A percentile compares a stretch with the other conserved stretches of the same genome.
These are phyloP conservation scores for Moesziomyces sp. DNA, from an alignment of 1,284 basidiomycete genomes.

Conservation along the genomic window DNA sequence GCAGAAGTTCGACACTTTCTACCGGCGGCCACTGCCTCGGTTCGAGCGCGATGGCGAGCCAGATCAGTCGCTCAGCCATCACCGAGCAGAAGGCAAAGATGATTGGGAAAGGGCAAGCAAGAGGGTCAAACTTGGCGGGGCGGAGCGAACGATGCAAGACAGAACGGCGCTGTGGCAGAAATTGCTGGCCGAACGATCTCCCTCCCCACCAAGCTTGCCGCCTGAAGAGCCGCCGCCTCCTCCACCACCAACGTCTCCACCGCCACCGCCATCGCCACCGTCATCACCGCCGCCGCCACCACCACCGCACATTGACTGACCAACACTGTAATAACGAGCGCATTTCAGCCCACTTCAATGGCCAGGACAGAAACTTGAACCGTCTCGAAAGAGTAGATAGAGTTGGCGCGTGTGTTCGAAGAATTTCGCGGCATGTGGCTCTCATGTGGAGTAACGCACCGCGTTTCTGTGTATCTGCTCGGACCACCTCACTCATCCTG, in stretches of 20 bases:
- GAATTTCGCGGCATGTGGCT: no score
- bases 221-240: conserved; percentile 9
- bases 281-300: not conserved
- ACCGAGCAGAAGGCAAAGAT: not conserved
- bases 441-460: no score
- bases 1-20: conserved; percentile 22
- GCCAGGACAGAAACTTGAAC: no score
- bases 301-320: not conserved
- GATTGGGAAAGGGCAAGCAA: not conserved
- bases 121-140: not conserved
- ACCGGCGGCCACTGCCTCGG: conserved; percentile 21
- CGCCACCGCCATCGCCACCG: conserved; percentile 1
- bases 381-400: no score
- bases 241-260: conserved; percentile 9
- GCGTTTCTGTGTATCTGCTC: no score
- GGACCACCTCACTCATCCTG: not conserved
- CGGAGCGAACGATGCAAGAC: not conserved
- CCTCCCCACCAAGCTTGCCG: conserved; percentile 8
- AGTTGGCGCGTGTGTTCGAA: no score
- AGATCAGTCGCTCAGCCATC: not conserved
- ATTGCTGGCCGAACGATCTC: conserved; percentile 6
- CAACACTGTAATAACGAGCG: not conserved
- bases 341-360: no score
- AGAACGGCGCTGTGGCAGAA: conserved; percentile 17
- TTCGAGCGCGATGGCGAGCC: not conserved